Conservation (phyloP, 352 stramenopile species). For the Globisporangium recalcitrans region DNA sequence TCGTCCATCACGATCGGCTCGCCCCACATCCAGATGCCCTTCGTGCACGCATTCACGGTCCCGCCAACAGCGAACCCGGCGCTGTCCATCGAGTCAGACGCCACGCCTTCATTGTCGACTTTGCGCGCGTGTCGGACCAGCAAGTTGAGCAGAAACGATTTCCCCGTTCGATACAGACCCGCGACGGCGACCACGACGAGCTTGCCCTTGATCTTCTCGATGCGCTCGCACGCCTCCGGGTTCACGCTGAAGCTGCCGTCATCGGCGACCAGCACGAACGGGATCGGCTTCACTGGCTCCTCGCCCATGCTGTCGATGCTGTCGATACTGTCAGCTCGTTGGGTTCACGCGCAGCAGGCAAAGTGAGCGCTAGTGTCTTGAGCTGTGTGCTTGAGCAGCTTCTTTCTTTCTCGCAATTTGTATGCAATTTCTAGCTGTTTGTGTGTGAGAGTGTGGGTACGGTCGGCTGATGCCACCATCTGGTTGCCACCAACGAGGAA, state of each 20-base stretch:
- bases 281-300: slow-evolving; percentile 48
- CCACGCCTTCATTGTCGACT: slow-evolving; percentile 21
- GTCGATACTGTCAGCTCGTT: slow-evolving; percentile 1
- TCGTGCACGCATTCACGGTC: slow-evolving; percentile 87
- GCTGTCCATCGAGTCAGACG: slow-evolving; percentile 14
- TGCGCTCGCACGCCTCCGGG: slow-evolving; percentile 55
- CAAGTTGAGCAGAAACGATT: slow-evolving; percentile 88
- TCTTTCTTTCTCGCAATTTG: slow-evolving; percentile 1
- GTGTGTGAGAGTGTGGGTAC: slow-evolving; percentile 5
- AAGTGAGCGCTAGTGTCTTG: no score
- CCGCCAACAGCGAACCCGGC: slow-evolving; percentile 75
- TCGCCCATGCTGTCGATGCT: slow-evolving; percentile 30
- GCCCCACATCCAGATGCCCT: slow-evolving; percentile 91
- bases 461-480: slow-evolving; percentile 10
- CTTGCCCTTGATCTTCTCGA: slow-evolving; percentile 71
- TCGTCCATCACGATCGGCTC: slow-evolving; percentile 64
- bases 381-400: neutral
- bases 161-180: slow-evolving; percentile 87
- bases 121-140: slow-evolving; percentile 56
- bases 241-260: slow-evolving; percentile 78
- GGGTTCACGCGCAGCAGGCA: neutral
- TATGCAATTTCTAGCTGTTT: neutral
- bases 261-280: slow-evolving; percentile 77
- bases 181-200: slow-evolving; percentile 85
- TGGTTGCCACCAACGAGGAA: neutral